Conservation (phyloP, 2,329 filamentous ascomycete species). For the Phaeosphaeriaceae sp. region DNA sequence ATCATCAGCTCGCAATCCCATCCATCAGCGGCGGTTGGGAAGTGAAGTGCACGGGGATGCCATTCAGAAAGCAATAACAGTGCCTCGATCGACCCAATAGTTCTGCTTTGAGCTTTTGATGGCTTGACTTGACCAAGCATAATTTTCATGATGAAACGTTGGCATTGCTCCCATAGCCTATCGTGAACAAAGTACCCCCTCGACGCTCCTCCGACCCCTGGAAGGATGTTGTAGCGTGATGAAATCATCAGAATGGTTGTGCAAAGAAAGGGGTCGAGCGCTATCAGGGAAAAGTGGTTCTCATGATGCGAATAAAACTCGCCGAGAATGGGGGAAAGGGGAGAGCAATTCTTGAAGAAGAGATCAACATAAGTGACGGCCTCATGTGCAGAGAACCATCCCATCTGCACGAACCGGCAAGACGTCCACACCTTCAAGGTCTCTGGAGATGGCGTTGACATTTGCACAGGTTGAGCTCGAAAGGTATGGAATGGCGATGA, state of each 20-base stretch:
- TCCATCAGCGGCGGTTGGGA: constrained; percentile 60
- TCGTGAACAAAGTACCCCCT: constrained; percentile 62
- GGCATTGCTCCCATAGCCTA: constrained; percentile 61
- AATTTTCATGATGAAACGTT: constrained; percentile 60
- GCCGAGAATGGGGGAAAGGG: constrained; percentile 58
- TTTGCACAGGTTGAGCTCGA: constrained; percentile 45
- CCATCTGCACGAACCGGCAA: constrained; percentile 62
- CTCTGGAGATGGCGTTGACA: constrained; percentile 47
- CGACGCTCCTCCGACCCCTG: constrained; percentile 51
- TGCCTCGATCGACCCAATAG: constrained; percentile 61
- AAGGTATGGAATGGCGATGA: constrained; percentile 42
- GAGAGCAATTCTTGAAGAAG: constrained; percentile 60
- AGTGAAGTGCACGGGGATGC: constrained; percentile 62
- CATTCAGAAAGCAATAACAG: constrained; percentile 63
- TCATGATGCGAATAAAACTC: constrained; percentile 58
- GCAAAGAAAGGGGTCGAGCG: constrained; percentile 60
- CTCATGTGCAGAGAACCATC: constrained; percentile 62
- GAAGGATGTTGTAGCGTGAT: constrained; percentile 55
- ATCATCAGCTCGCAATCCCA: constrained; percentile 62
- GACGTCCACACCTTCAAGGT: constrained; percentile 56
- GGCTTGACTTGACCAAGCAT: constrained; percentile 62
- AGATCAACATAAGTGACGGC: constrained; percentile 61
- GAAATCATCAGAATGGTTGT: constrained; percentile 63
- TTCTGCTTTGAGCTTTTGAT: constrained; percentile 57
- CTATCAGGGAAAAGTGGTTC: constrained; percentile 57